These are phyloP conservation scores for Lasiodiplodia sp. DNA, from an alignment of 2,329 filamentous ascomycete species.

Conservation along the genomic window DNA sequence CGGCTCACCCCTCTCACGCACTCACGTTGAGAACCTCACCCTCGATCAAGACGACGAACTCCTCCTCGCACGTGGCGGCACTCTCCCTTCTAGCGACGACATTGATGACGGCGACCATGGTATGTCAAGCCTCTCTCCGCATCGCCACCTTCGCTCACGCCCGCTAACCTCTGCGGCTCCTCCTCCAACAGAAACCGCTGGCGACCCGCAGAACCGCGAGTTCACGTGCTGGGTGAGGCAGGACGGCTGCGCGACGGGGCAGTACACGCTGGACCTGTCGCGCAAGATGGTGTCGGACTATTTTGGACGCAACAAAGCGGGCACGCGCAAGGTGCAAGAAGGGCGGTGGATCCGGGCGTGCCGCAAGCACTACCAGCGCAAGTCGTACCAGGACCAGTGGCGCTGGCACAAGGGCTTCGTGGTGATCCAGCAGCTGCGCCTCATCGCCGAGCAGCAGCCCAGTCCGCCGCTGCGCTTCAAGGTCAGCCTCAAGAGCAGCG, in stretches of 20 bases:
- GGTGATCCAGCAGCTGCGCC: constrained; percentile 43
- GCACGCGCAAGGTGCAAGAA: constrained; percentile 40
- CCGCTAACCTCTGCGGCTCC: neutral
- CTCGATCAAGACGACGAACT: neutral
- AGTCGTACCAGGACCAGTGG: constrained; percentile 47
- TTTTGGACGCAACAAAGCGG: constrained; percentile 48
- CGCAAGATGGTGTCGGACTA: constrained; percentile 51
- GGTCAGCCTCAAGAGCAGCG: constrained; percentile 45
- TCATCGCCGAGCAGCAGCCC: constrained; percentile 41
- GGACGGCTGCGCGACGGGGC: constrained; percentile 40
- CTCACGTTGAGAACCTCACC: neutral
- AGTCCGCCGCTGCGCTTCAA: constrained; percentile 40
- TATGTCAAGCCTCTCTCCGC: neutral
- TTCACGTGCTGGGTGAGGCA: constrained; percentile 31
- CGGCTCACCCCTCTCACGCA: neutral
- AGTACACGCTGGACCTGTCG: constrained; percentile 42
- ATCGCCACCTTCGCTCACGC: neutral
- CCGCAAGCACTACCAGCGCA: constrained; percentile 51
- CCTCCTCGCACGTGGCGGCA: neutral
- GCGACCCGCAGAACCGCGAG: constrained; percentile 12
- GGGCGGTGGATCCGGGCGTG: constrained; percentile 45
- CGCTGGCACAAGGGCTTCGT: constrained; percentile 44
- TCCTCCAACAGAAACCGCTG: neutral
- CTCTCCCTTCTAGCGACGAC: neutral
- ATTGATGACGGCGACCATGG: neutral